phyloP scores from a whole-genome alignment of 2,329 filamentous ascomycete species.

The Colletotrichum spinosum region DNA sequence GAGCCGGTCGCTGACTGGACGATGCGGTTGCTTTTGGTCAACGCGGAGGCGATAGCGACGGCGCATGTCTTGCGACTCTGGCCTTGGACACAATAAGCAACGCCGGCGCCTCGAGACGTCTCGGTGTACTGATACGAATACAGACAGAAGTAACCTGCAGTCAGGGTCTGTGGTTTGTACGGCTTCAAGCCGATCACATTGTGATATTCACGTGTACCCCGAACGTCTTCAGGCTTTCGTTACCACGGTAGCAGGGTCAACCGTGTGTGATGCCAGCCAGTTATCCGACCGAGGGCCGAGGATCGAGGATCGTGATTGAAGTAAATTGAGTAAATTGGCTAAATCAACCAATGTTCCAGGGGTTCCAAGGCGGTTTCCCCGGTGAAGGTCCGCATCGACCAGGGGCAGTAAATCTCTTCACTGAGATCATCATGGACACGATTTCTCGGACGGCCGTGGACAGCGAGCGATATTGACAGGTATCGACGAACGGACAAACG shows the following conservation, averaged over 20 bases:
- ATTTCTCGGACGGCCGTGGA: conserved; percentile 7
- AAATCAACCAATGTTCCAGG: conserved; percentile 18
- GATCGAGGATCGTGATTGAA: conserved; percentile 2
- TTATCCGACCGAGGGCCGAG: conserved; percentile 26
- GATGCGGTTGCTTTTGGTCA: conserved; percentile 28
- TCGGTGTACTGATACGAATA: conserved; percentile 4
- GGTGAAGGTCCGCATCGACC: not conserved
- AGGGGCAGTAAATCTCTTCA: not conserved
- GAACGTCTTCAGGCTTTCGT: not conserved
- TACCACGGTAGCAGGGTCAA: conserved; percentile 5
- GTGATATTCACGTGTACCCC: too few relatives aligned
- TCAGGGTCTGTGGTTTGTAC: too few relatives aligned
- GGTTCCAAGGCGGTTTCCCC: conserved; percentile 7
- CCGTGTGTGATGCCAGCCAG: conserved; percentile 20
- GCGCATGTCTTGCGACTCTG: conserved; percentile 13
- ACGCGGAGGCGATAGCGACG: conserved; percentile 2
- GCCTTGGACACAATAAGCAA: conserved; percentile 17
- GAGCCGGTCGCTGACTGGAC: conserved; percentile 15
- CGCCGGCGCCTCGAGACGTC: conserved; percentile 12
- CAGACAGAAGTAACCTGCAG: too few relatives aligned
- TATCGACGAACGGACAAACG: conserved; percentile 7
- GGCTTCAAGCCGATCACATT: too few relatives aligned
- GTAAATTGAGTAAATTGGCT: conserved; percentile 15
- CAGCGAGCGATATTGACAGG: conserved; percentile 6
- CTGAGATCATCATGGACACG: not conserved